Conservation (phyloP, 768 basidiomycete species). For the Tricholomella constricta region DNA sequence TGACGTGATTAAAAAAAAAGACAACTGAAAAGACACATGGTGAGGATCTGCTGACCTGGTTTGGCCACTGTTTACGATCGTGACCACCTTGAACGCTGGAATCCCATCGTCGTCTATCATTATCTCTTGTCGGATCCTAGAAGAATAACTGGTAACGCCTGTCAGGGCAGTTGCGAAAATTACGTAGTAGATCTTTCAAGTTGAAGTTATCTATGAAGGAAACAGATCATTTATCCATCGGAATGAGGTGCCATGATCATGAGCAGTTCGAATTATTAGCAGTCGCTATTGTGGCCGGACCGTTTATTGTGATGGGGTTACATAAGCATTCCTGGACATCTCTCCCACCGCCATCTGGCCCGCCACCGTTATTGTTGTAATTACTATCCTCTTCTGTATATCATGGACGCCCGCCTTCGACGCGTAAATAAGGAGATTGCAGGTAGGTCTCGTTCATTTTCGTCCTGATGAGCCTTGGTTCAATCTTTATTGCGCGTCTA, state of each 20-base stretch:
- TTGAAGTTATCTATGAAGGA: too few relatives aligned
- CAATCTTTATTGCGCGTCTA: constrained; percentile 26
- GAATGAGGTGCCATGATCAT: too few relatives aligned
- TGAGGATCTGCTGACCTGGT: background rate
- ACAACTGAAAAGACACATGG: background rate
- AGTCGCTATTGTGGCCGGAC: too few relatives aligned
- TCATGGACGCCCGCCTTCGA: constrained; percentile 86
- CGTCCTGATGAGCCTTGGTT: background rate
- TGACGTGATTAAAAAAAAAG: background rate
- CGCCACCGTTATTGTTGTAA: constrained; percentile 7
- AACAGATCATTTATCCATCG: too few relatives aligned
- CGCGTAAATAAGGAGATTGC: constrained; percentile 94
- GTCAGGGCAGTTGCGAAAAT: too few relatives aligned
- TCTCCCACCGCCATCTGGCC: constrained; percentile 5
- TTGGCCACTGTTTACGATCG: too few relatives aligned
- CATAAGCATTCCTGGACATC: constrained; percentile 4
- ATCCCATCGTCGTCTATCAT: too few relatives aligned
- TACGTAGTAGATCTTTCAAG: too few relatives aligned
- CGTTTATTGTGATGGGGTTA: background rate
- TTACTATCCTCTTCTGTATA: constrained; percentile 12
- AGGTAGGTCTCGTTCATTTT: constrained; percentile 45
- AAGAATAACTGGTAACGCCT: too few relatives aligned
- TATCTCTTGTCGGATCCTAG: too few relatives aligned
- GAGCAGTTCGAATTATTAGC: too few relatives aligned
- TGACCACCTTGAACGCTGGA: too few relatives aligned